A percentile compares a stretch with the other conserved stretches of the same genome.
Evolutionary conservation across 345 rosid genomes (phyloP).

Genomic region (Carallia brachiata): DNA sequence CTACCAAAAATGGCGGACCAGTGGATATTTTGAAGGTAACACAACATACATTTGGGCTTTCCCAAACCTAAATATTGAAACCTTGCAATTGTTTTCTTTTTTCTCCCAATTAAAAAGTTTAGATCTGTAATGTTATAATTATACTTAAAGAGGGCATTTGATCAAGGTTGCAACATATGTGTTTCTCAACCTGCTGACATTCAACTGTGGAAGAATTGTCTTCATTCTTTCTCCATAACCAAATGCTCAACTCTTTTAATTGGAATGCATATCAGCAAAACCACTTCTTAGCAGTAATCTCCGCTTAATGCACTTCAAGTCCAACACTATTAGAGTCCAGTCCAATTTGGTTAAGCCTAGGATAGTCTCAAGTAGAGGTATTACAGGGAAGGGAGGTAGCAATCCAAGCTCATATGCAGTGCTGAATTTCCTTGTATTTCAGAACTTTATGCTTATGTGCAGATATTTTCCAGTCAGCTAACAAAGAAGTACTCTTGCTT

Average conservation of each 20-base stretch:
- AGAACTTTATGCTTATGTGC: slow-evolving; percentile 2
- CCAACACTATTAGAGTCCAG: neutral
- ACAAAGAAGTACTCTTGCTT: slow-evolving; percentile 11
- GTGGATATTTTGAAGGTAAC: slow-evolving; percentile 62
- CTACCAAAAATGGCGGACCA: slow-evolving; percentile 72
- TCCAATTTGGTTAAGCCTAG: slow-evolving; percentile 4
- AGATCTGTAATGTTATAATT: neutral
- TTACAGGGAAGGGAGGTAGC: too few species aligned
- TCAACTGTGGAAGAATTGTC: neutral
- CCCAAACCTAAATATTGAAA: neutral
- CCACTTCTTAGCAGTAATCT: neutral
- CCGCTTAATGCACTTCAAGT: neutral
- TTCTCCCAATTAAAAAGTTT: neutral
- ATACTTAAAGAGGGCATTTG: neutral
- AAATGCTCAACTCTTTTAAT: neutral
- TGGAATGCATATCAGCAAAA: neutral
- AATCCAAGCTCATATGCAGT: too few species aligned
- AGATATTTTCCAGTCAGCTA: slow-evolving; percentile 5
- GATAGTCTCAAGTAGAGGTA: too few species aligned
- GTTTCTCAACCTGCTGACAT: too few species aligned
- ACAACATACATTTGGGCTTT: slow-evolving; percentile 5
- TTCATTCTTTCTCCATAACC: neutral
- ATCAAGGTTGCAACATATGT: neutral
- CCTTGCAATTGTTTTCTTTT: neutral
- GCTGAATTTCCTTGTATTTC: neutral